Evolutionary conservation across 2,329 filamentous ascomycete genomes (phyloP), one percentile per base, ranked within the genome.

Genomic region (Ascochyta fabae): DNA sequence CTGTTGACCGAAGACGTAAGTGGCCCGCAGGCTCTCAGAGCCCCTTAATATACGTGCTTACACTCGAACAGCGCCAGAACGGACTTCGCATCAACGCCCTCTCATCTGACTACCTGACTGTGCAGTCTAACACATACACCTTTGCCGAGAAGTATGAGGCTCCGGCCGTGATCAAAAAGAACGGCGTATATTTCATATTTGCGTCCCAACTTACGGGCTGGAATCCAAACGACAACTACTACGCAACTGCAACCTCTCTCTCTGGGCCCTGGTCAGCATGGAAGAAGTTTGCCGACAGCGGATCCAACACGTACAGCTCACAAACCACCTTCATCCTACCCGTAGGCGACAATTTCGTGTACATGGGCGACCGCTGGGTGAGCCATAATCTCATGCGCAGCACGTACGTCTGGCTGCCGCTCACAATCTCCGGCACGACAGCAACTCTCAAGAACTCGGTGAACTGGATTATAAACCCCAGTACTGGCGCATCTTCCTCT

Each of bases 361-460:
- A 89, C 72, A 83, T 88, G 73, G 87, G 88, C 19, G 87, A 90
- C 72, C 83, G 88, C 22, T 90, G 88, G 87, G 72, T 84, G 0
- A 81, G 79, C 5, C 69, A 71, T n/a, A 86, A 89, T 59, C 78
- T 90, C 0, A 82, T 81, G 71, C 75, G 81, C 0, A 84, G 81
- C 47, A 87, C 85, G 0, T 89, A 89, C 63, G 75, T 89, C 36
- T 89, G 86, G 87, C 78, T 89, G 0, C 87, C 87, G 0, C 72
- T 89, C 0, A 76, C 67, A 4, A 78, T 88, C 56, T 76, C 76
- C 1, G 84, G 83, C 0, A 84, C 78, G 0, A 80, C 75, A 0
- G 83, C 85, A 2, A 78, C 63, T 9, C 78, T 77, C 72, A 72
- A 78, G 48, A 82, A 86, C 69, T 70, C 77, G 24, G 82, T 84